phyloP scores from a whole-genome alignment of 768 basidiomycete genomes.

The Lentinula aciculospora region DNA sequence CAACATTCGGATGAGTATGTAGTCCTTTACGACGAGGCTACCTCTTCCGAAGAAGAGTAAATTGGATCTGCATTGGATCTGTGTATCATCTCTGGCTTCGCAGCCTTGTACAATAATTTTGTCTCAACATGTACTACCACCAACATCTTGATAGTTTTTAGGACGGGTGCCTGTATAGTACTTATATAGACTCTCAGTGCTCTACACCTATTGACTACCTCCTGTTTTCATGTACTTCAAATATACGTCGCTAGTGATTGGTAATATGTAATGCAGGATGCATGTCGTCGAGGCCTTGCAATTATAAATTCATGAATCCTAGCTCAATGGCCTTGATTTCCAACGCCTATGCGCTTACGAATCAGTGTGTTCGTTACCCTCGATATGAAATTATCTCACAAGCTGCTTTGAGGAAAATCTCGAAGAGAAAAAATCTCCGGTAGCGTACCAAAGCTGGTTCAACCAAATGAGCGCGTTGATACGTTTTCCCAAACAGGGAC shows the following conservation, averaged over 20 bases:
- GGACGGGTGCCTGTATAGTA: too few species aligned
- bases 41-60: conserved; percentile 48
- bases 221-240: too few species aligned
- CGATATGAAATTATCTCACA: conserved; percentile 15
- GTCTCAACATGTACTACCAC: background rate
- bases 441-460: conserved; percentile 38
- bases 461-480: too few species aligned
- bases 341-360: conserved; percentile 18
- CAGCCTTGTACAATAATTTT: background rate
- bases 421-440: conserved; percentile 27
- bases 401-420: conserved; percentile 30
- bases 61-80: background rate
- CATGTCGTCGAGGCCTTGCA: too few species aligned
- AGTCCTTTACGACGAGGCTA: conserved; percentile 59
- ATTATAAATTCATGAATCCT: conserved; percentile 7
- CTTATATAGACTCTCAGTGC: too few species aligned
- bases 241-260: too few species aligned
- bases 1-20: conserved; percentile 55
- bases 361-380: background rate
- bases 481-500: conserved; percentile 11
- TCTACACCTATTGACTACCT: too few species aligned
- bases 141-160: too few species aligned
- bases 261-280: too few species aligned
- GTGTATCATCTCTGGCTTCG: background rate
- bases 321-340: conserved; percentile 30